phyloP scores from a whole-genome alignment of 2,329 filamentous ascomycete genomes.

The Aureobasidium vineae region DNA sequence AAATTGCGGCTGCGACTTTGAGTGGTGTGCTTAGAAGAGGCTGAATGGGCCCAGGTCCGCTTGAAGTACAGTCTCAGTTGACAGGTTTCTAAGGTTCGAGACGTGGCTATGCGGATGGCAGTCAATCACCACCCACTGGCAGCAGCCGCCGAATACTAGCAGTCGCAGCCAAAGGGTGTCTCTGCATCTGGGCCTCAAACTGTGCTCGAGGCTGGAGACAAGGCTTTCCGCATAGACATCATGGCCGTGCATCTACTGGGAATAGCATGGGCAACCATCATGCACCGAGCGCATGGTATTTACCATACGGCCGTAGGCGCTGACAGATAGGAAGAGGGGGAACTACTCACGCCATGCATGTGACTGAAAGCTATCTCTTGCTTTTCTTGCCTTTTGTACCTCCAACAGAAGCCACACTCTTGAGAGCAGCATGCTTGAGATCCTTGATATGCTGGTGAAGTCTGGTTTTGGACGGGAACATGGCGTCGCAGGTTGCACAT shows the following conservation, averaged over 20 bases:
- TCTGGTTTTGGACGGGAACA: conserved; percentile 70
- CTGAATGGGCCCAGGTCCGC: neutral
- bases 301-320: conserved; percentile 8
- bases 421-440: conserved; percentile 60
- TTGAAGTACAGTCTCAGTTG: neutral
- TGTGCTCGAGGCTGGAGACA: neutral
- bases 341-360: neutral
- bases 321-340: conserved; percentile 28
- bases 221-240: neutral
- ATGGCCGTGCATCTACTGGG: neutral
- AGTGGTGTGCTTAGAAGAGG: neutral
- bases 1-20: neutral
- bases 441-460: conserved; percentile 72
- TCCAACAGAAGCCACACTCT: conserved; percentile 30
- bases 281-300: neutral
- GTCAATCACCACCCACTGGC: too few species aligned
- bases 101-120: neutral
- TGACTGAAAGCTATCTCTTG: conserved; percentile 31
- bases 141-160: too few species aligned
- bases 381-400: conserved; percentile 36
- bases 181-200: neutral
- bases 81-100: neutral
- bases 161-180: too few species aligned
- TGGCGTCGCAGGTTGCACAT: conserved; percentile 75
- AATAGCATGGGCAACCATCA: neutral